Percentiles rank a stretch among this genome's conserved stretches.
Evolutionary conservation across 257 asterid species (phyloP).

Genomic region (Anisodus acutangulus): DNA sequence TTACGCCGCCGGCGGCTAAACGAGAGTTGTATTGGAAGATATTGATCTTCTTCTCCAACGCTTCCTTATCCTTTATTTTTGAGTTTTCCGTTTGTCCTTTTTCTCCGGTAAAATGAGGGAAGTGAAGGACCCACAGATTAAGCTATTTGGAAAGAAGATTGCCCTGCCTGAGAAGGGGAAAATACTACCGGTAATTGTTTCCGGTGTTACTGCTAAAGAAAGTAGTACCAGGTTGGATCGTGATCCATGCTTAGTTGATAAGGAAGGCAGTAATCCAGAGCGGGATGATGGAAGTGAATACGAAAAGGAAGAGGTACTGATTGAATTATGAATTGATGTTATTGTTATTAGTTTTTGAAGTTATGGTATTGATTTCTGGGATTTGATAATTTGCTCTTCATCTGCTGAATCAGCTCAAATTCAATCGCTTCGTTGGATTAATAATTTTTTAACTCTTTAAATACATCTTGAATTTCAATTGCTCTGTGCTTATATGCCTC

Average conservation of each 20-base stretch:
- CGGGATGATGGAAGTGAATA: conserved; percentile 37
- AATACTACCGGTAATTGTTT: not conserved
- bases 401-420: not conserved
- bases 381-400: not conserved
- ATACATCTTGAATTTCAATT: not conserved
- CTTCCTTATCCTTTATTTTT: too few relatives aligned
- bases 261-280: not conserved
- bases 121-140: conserved; percentile 65
- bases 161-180: conserved; percentile 56
- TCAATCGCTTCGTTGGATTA: not conserved
- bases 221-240: conserved; percentile 35
- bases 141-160: conserved; percentile 74
- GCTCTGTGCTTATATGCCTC: not conserved
- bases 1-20: too few relatives aligned
- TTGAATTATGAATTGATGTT: too few relatives aligned
- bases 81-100: too few relatives aligned
- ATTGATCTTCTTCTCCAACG: too few relatives aligned
- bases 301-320: conserved; percentile 47
- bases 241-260: conserved; percentile 40
- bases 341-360: not conserved
- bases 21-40: too few relatives aligned
- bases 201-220: conserved; percentile 33
- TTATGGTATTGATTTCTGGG: not conserved
- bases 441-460: not conserved
- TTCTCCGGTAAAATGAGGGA: conserved; percentile 28